Conservation (phyloP, 2,329 filamentous ascomycete species). For the Ceratocystis diversiconidia region DNA sequence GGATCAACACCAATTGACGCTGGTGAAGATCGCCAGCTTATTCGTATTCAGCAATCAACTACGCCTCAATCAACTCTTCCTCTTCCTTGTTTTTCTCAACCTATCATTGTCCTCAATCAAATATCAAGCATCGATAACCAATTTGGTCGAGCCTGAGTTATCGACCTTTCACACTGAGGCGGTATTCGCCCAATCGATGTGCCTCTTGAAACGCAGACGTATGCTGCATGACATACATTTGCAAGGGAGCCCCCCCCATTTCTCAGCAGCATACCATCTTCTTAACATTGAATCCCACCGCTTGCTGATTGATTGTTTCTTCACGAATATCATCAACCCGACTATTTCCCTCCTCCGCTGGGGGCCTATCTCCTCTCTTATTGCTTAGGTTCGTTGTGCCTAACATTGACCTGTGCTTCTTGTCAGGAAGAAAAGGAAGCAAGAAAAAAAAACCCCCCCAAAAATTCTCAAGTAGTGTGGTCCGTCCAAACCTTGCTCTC, state of each 20-base stretch:
- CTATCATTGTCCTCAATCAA: not conserved
- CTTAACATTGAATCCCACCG: not conserved
- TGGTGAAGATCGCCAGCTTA: too few relatives aligned
- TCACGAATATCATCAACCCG: not conserved
- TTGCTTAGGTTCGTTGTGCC: not conserved
- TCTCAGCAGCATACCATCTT: not conserved
- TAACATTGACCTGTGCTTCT: slow-evolving; percentile 4
- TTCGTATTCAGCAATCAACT: too few relatives aligned
- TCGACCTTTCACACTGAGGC: not conserved
- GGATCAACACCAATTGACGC: too few relatives aligned
- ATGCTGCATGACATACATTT: not conserved
- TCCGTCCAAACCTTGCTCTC: slow-evolving; percentile 4
- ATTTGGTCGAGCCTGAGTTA: not conserved
- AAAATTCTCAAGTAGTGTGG: slow-evolving; percentile 2
- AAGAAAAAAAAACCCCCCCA: not conserved
- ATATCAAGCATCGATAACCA: not conserved
- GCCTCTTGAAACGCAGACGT: not conserved
- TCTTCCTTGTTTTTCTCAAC: not conserved
- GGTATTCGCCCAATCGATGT: not conserved
- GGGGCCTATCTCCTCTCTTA: not conserved
- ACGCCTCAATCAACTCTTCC: too few relatives aligned
- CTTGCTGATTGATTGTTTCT: not conserved
- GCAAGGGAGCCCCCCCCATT: not conserved
- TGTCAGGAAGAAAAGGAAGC: not conserved
- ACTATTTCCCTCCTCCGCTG: not conserved